Percentiles rank a stretch among this genome's conserved stretches.
Conservation (phyloP, 2,329 filamentous ascomycete genomes). For the Talaromyces sp. region DNA sequence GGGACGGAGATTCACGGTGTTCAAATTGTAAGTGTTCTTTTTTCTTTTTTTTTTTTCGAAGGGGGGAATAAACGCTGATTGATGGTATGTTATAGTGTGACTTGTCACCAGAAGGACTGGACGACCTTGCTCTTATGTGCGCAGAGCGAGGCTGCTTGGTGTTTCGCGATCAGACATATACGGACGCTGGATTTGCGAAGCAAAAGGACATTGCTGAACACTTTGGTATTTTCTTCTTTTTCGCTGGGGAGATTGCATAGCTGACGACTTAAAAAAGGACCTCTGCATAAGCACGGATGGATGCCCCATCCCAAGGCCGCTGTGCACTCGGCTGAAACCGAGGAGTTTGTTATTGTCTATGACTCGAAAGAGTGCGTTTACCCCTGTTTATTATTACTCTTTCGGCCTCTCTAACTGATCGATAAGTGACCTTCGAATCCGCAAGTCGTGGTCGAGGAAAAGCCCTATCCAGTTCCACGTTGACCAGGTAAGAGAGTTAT, state of each 20-base stretch:
- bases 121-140: slow-evolving; percentile 3
- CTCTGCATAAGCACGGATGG: slow-evolving; percentile 3
- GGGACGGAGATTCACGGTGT: slow-evolving; percentile 4
- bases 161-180: slow-evolving; percentile 3
- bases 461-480: slow-evolving; percentile 5
- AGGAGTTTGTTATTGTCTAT: slow-evolving; percentile 5
- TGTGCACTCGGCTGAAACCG: neutral
- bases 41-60: neutral
- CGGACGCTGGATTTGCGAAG: neutral
- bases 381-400: no score
- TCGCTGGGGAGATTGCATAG: neutral
- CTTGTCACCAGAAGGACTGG: neutral
- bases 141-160: neutral
- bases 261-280: neutral
- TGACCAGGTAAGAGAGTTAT: neutral
- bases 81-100: neutral
- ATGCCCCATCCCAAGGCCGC: slow-evolving; percentile 4
- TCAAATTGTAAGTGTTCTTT: neutral
- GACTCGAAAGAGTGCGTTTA: slow-evolving; percentile 1
- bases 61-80: neutral
- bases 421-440: slow-evolving; percentile 1
- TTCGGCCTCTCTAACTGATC: no score
- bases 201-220: slow-evolving; percentile 3
- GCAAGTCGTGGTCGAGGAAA: slow-evolving; percentile 3
- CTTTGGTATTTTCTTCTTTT: neutral